phyloP scores from a whole-genome alignment of 1,139 yeast species.

The Yamadazyma dushanensis region DNA sequence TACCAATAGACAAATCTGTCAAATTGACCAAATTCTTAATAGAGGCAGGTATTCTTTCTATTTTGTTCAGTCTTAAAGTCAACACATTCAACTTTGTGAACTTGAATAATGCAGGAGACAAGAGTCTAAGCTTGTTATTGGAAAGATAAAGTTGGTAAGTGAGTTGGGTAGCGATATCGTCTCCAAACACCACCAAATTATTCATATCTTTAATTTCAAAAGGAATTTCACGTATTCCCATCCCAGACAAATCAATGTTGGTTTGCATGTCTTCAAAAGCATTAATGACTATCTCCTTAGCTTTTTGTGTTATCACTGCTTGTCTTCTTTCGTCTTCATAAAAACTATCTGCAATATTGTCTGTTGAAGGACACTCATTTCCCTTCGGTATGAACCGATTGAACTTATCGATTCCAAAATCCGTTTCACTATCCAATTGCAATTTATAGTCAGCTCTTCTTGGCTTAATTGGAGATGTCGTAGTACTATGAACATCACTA shows the following conservation, averaged over 20 bases:
- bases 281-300: conserved; percentile 34
- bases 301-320: conserved; percentile 20
- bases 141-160: conserved; percentile 41
- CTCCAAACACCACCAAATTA: conserved; percentile 39
- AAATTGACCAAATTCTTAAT: conserved; percentile 33
- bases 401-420: conserved; percentile 48
- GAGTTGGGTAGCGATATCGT: conserved; percentile 22
- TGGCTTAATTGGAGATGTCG: conserved; percentile 11
- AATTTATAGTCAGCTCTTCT: not conserved
- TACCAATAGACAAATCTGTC: conserved; percentile 41
- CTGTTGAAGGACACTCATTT: conserved; percentile 33
- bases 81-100: conserved; percentile 45
- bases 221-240: conserved; percentile 41
- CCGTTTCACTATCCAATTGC: conserved; percentile 41
- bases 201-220: conserved; percentile 46
- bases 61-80: conserved; percentile 40
- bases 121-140: conserved; percentile 31
- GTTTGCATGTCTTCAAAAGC: conserved; percentile 43
- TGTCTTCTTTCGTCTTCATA: conserved; percentile 14
- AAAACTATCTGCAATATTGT: conserved; percentile 17
- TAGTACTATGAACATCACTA: conserved; percentile 7
- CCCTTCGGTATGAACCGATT: conserved; percentile 37
- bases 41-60: conserved; percentile 34
- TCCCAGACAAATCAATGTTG: conserved; percentile 35
- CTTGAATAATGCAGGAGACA: conserved; percentile 42